Conservation (phyloP, 257 asterid genomes). For the Solanum chiquidenum region DNA sequence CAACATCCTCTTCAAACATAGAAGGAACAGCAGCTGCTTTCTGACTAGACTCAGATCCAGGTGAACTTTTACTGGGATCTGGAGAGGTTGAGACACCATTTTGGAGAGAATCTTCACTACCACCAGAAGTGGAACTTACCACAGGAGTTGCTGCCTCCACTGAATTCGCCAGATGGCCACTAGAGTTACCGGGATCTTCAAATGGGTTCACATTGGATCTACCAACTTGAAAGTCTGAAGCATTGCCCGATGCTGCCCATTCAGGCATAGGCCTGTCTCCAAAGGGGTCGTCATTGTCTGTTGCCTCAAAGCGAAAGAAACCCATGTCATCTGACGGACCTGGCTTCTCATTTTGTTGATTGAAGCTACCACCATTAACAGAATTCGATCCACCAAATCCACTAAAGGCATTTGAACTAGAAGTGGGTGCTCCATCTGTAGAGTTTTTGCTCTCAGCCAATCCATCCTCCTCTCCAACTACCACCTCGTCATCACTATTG, state of each 20-base stretch:
- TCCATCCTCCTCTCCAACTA: conserved; percentile 72
- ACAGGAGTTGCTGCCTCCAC: conserved; percentile 10
- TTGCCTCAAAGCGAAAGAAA: conserved; percentile 56
- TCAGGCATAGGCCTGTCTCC: conserved; percentile 86
- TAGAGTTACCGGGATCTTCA: conserved; percentile 28
- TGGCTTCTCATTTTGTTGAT: conserved; percentile 14
- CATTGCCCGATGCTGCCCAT: conserved; percentile 88
- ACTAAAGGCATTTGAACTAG: conserved; percentile 11
- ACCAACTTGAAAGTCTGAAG: conserved; percentile 46
- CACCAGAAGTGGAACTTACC: conserved; percentile 26
- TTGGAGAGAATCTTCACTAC: conserved; percentile 18
- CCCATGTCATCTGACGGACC: conserved; percentile 37
- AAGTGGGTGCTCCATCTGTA: conserved; percentile 24
- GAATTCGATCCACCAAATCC: conserved; percentile 23
- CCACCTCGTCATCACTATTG: conserved; percentile 69
- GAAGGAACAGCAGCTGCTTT: conserved; percentile 45
- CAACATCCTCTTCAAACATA: conserved; percentile 91
- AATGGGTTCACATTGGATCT: conserved; percentile 68
- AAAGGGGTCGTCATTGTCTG: conserved; percentile 63
- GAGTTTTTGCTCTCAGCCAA: conserved; percentile 26
- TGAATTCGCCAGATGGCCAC: conserved; percentile 6
- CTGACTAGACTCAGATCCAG: conserved; percentile 24
- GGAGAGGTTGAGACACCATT: conserved; percentile 27
- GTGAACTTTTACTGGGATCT: conserved; percentile 24
- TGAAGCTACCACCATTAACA: conserved; percentile 3